These are phyloP conservation scores for Penicillium tannophilum DNA, from an alignment of 495 filamentous ascomycete species.

Conservation along the genomic window DNA sequence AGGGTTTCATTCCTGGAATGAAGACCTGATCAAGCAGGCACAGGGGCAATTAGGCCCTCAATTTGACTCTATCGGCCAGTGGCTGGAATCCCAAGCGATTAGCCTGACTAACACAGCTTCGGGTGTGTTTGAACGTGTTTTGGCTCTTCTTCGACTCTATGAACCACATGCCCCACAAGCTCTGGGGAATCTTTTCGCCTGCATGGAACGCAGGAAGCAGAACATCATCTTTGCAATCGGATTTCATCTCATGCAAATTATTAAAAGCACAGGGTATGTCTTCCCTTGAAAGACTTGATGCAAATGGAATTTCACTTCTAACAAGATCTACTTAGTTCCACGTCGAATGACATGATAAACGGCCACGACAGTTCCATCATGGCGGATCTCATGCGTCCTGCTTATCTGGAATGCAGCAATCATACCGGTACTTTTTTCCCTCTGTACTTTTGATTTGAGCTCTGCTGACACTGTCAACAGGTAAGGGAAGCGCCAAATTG, in stretches of 20 bases:
- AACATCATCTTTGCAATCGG: background rate
- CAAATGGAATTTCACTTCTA: background rate
- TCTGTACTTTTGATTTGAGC: background rate
- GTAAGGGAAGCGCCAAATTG: background rate
- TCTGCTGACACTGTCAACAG: background rate
- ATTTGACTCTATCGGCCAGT: constrained; percentile 13
- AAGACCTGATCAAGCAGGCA: constrained; percentile 12
- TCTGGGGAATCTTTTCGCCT: background rate
- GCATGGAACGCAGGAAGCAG: background rate
- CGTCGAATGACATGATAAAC: background rate
- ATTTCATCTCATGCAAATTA: background rate
- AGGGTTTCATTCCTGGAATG: constrained; percentile 29
- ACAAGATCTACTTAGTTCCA: background rate
- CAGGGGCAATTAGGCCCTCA: background rate
- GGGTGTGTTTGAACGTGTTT: background rate
- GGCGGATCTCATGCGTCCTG: background rate
- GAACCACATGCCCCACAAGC: background rate
- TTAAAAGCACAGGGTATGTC: background rate
- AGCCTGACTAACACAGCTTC: background rate
- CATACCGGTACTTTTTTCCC: background rate
- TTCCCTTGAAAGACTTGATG: background rate
- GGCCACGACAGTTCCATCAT: background rate
- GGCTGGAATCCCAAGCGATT: background rate
- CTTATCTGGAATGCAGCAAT: background rate
- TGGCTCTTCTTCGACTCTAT: background rate